Base-by-base conservation (phyloP, 2,329 filamentous ascomycete species). In the Fusarium nodosum region DNA sequence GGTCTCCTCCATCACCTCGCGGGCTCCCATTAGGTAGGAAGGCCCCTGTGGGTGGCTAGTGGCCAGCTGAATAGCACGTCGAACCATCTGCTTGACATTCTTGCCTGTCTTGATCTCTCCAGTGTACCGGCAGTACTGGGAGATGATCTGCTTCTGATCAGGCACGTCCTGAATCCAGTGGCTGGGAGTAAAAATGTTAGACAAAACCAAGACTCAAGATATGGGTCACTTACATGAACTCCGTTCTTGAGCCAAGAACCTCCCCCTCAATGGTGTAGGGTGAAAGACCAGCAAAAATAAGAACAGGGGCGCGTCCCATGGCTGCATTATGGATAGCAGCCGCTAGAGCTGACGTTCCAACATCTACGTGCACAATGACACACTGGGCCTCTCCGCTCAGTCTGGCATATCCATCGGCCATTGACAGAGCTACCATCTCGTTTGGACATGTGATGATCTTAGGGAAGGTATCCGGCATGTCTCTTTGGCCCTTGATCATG, bases 271-370 rank as follows among this genome's bases (percentile, higher is more conserved):
- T 76, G 0, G 83, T 84, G 22, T 79, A 78, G 2, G 82, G 83
- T 1, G 77, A 80, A 1, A 82, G 71, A 0, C 83, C 83, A 0
- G 83, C 83, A 60, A 85, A 80, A 18, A 85, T 79, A 3, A 80
- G 64, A 12, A 79, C 78, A 0, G 79, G 79, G 11, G 75, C 71
- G 1, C 75, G 48, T 2, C 74, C 75, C 38, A 68, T 74, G 26
- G 66, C 66, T 16, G 72, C 72, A n/a, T 77, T 77, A 20, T 77
- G 75, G 1, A 77, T 62, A 2, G 75, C 74, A 8, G 64, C 74
- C 0, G 63, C 75, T 0, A 77, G 46, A 11, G 60, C 75, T 30
- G 72, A 74, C 0, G 75, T 77, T 0, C 75, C 75, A 11, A 68
- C 71, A 9, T 77, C 75, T 5, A 77, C 75, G 20, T 77, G 75